A percentile compares a stretch with the other conserved stretches of the same genome.
Conservation (phyloP, 305 asterid genomes). For the Fraxinus albicans region DNA sequence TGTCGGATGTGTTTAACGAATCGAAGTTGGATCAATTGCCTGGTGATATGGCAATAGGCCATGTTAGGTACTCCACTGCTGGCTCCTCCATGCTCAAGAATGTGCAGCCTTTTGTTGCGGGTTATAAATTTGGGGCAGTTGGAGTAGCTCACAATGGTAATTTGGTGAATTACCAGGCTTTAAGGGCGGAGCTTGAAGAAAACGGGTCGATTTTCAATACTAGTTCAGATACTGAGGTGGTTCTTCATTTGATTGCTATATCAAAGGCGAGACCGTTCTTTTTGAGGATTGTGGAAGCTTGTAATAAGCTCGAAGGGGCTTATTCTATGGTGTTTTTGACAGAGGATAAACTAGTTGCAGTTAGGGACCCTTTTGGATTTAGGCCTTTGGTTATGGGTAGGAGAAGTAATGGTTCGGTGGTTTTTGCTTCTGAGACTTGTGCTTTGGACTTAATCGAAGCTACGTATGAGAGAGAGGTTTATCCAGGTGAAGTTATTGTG, state of each 20-base stretch:
- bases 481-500: background rate
- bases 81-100: constrained; percentile 88
- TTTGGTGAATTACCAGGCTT: constrained; percentile 27
- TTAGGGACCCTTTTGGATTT: constrained; percentile 1
- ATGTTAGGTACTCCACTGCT: constrained; percentile 90
- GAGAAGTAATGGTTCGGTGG: background rate
- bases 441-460: background rate
- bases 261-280: background rate
- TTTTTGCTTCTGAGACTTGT: background rate
- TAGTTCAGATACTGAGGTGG: background rate
- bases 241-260: constrained; percentile 1
- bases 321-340: constrained; percentile 31
- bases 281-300: constrained; percentile 15
- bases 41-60: constrained; percentile 81
- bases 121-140: constrained; percentile 21
- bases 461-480: background rate
- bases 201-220: constrained; percentile 29
- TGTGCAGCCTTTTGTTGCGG: constrained; percentile 27
- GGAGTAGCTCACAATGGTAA: constrained; percentile 34
- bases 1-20: constrained; percentile 72
- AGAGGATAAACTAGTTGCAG: background rate
- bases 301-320: constrained; percentile 28
- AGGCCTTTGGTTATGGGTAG: background rate
- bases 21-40: constrained; percentile 68
- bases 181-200: constrained; percentile 23